A percentile compares a stretch with the other conserved stretches of the same genome.
phyloP scores from a whole-genome alignment of 345 rosid species.

The Lumnitzera racemosa region DNA sequence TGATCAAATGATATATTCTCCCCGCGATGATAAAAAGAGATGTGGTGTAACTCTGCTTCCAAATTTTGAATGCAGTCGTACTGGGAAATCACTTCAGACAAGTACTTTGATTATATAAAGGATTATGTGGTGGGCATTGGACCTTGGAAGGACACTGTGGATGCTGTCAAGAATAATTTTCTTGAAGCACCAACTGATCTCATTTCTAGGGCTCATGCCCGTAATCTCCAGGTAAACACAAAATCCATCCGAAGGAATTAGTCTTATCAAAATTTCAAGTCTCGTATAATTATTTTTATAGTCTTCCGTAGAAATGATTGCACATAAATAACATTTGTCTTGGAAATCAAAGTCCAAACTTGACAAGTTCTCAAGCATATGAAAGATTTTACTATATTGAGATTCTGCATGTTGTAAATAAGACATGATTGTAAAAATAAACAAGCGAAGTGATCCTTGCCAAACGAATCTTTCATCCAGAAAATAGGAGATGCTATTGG shows the following conservation, averaged over 20 bases:
- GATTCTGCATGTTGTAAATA: too few relatives aligned
- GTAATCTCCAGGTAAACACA: conserved; percentile 55
- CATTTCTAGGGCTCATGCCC: conserved; percentile 76
- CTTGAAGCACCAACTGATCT: conserved; percentile 72
- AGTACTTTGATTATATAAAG: conserved; percentile 62
- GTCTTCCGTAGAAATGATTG: too few relatives aligned
- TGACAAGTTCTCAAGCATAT: too few relatives aligned
- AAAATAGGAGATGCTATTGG: too few relatives aligned
- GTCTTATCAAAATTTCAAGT: too few relatives aligned
- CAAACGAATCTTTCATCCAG: too few relatives aligned
- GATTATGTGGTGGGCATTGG: conserved; percentile 90
- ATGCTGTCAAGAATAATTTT: conserved; percentile 54
- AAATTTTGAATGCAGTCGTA: conserved; percentile 50
- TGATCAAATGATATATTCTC: not conserved
- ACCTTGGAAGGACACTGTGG: conserved; percentile 95
- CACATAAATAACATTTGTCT: too few relatives aligned
- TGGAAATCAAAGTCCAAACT: too few relatives aligned
- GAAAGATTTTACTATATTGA: too few relatives aligned
- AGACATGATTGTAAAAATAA: too few relatives aligned
- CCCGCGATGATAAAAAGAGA: not conserved
- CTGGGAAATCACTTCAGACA: conserved; percentile 76
- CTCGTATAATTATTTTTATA: too few relatives aligned
- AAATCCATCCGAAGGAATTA: not conserved
- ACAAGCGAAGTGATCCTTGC: too few relatives aligned
- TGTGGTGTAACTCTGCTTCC: not conserved